Evolutionary conservation across 1,284 basidiomycete species (phyloP), one percentile per base, ranked within the genome.

Genomic region (Puccinia hordei): DNA sequence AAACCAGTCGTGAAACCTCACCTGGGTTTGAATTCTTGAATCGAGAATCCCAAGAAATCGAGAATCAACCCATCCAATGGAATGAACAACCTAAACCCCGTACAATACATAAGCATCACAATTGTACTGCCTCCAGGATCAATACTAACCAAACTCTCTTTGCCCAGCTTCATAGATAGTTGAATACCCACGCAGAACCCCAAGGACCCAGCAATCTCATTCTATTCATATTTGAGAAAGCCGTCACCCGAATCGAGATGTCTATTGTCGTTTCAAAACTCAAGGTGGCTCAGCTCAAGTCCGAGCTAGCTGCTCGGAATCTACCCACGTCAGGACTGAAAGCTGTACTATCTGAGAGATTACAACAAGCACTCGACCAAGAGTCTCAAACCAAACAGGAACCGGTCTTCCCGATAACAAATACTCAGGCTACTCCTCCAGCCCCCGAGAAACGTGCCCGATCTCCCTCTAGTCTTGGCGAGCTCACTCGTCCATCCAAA

Each of bases 231-330:
- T 51, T 15, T 15, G 49, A 51, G 49, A 5, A 51, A 51, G 15
- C 15, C 15, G 30, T 35, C n/a, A 33, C 41, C 30, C 30, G 15
- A 51, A 53, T 73, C 49, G 30, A 22, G 17, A 73, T 73, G 69
- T 27, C 59, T 22, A 19, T 76, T 19, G 61, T 41, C 41, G 61
- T 76, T 24, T 76, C 74, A 19, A 76, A 76, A 61, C 27, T 76
- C 6, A 76, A 76, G 35, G 74, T 76, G 2, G 41, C 74, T 22
- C 59, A 76, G 44, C 61, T 76, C 6, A 76, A 76, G 61, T 35
- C 46, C 22, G 74, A 76, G 33, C 49, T 76, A 35, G 57, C 74
- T n/a, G 27, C 38, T 12, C 74, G 74, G 4, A 65, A 63, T 27
- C 61, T 76, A 17, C 49, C 74, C 24, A 76, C 61, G 15, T 17